phyloP scores from a whole-genome alignment of 139 green algal genomes.

The Ettlia oleoabundans region DNA sequence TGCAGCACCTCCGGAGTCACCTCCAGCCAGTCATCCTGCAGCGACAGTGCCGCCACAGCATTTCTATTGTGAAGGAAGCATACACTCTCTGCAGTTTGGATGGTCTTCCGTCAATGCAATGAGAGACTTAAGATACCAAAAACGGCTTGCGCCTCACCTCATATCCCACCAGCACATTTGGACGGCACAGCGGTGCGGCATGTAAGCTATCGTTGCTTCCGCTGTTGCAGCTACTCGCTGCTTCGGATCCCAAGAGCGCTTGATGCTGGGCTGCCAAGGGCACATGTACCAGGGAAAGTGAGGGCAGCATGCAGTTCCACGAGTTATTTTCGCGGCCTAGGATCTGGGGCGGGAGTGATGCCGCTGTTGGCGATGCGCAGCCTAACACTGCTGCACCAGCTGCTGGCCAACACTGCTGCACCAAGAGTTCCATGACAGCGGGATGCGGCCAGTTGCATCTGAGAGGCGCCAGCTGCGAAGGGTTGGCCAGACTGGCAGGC shows the following conservation, averaged over 20 bases:
- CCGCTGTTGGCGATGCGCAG: neutral
- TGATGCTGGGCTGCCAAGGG: neutral
- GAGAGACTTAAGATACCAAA: too few species aligned
- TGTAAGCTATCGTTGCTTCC: neutral
- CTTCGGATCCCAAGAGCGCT: too few species aligned
- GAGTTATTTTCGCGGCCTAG: neutral
- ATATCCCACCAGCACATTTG: neutral
- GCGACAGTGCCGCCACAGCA: too few species aligned
- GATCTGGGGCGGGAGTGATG: neutral
- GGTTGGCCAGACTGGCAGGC: neutral
- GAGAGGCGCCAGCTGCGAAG: slow-evolving; percentile 11
- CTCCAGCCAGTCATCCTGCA: slow-evolving; percentile 44
- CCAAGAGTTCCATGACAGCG: slow-evolving; percentile 10
- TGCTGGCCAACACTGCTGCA: slow-evolving; percentile 7
- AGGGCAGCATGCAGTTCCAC: slow-evolving; percentile 32
- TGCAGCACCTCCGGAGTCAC: slow-evolving; percentile 19
- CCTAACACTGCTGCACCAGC: neutral
- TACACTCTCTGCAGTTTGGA: too few species aligned
- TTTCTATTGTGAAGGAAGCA: too few species aligned
- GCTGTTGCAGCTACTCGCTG: neutral
- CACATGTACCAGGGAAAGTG: slow-evolving; percentile 8
- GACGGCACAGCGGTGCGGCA: neutral
- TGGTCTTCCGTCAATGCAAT: too few species aligned
- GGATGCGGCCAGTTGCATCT: slow-evolving; percentile 16
- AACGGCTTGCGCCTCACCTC: neutral